phyloP scores from a whole-genome alignment of 306 rosid species.

The Fragaria vesca region DNA sequence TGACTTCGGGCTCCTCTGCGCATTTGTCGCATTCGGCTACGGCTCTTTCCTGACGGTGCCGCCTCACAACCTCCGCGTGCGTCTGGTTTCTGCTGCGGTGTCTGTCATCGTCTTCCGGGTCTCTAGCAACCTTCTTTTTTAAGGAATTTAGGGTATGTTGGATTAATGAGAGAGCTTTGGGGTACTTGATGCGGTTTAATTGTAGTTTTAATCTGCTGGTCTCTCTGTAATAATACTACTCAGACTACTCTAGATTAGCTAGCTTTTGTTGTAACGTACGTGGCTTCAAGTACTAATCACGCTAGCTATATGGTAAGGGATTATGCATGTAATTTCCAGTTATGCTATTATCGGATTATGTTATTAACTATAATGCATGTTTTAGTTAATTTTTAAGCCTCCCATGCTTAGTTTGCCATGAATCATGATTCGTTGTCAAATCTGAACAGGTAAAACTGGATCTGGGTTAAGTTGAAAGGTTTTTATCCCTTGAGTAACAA shows the following conservation, averaged over 20 bases:
- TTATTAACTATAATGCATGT: too few species aligned
- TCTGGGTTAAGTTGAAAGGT: too few species aligned
- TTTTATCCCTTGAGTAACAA: too few species aligned
- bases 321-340: neutral
- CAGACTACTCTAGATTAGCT: neutral
- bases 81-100: neutral
- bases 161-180: neutral
- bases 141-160: neutral
- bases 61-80: neutral
- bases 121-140: neutral
- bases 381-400: too few species aligned
- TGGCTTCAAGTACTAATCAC: too few species aligned
- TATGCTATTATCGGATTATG: too few species aligned
- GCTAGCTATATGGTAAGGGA: too few species aligned
- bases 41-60: neutral
- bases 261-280: too few species aligned
- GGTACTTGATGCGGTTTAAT: neutral
- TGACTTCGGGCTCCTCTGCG: neutral
- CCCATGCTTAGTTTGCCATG: too few species aligned
- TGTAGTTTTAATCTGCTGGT: neutral
- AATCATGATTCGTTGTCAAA: too few species aligned
- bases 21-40: neutral
- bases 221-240: neutral
- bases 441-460: too few species aligned
- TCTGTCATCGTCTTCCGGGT: neutral